Evolutionary conservation across 225 moss, liverwort and hornwort genomes (phyloP).

Genomic region (Climacium dendroides): DNA sequence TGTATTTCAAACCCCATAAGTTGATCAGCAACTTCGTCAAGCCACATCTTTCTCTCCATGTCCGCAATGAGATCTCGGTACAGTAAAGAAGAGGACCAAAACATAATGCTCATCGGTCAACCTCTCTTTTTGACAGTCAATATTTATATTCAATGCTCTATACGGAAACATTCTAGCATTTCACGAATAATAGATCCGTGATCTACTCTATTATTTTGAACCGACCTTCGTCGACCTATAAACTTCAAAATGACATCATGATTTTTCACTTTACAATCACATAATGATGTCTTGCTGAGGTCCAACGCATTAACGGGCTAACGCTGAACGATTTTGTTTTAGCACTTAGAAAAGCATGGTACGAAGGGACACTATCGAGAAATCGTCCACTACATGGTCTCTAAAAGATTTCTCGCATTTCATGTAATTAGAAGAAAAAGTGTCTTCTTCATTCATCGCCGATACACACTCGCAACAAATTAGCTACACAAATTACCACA

Average conservation of each 20-base stretch:
- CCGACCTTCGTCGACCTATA: background rate
- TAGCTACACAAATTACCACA: background rate
- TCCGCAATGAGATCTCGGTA: background rate
- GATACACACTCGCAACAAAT: background rate
- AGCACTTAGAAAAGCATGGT: background rate
- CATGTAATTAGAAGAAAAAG: background rate
- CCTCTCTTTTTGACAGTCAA: background rate
- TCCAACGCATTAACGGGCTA: background rate
- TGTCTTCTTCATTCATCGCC: background rate
- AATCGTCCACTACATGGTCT: background rate
- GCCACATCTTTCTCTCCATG: background rate
- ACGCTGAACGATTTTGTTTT: background rate
- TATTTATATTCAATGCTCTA: background rate
- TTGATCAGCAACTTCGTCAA: background rate
- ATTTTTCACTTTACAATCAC: too few relatives aligned
- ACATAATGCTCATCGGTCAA: background rate
- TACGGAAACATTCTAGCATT: background rate
- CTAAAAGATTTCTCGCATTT: background rate
- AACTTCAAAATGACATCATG: background rate
- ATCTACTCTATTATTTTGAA: background rate
- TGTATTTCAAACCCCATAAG: constrained; percentile 11
- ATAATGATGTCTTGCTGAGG: background rate
- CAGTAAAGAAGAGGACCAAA: background rate
- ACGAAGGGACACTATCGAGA: background rate
- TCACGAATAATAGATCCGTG: background rate